Percentiles rank a stretch among this genome's conserved stretches.
Conservation (phyloP, 2,329 filamentous ascomycete genomes). For the Colletotrichum filicis region DNA sequence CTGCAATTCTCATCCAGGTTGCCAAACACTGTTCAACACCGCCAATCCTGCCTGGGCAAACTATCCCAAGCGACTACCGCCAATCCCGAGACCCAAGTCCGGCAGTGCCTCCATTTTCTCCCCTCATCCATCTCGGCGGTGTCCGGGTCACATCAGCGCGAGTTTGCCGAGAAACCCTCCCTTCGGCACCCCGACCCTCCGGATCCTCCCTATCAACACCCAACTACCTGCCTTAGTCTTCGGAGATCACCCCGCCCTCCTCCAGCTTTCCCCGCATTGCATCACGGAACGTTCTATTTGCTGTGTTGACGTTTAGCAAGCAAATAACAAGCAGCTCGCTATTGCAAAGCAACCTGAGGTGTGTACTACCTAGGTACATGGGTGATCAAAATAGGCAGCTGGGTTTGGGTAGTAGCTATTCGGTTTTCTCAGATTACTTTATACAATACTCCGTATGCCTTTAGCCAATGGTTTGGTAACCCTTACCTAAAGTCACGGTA, state of each 20-base stretch:
- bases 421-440: too few relatives aligned
- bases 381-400: too few relatives aligned
- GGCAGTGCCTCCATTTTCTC: background rate
- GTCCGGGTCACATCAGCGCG: slow-evolving; percentile 24
- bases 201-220: slow-evolving; percentile 21
- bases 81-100: background rate
- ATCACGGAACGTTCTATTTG: background rate
- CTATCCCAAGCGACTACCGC: background rate
- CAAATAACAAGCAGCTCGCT: background rate
- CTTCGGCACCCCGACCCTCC: slow-evolving; percentile 1
- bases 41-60: background rate
- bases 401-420: too few relatives aligned
- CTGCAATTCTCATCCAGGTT: too few relatives aligned
- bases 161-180: slow-evolving; percentile 12
- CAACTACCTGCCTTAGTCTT: background rate
- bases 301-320: too few relatives aligned
- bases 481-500: too few relatives aligned
- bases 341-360: background rate
- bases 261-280: slow-evolving; percentile 1
- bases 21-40: background rate
- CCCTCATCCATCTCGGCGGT: slow-evolving; percentile 1
- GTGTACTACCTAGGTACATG: too few relatives aligned
- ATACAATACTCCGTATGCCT: too few relatives aligned
- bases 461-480: too few relatives aligned
- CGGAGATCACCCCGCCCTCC: background rate